Percentiles rank a stretch among this genome's conserved stretches.
Conservation (phyloP, 2,329 filamentous ascomycete genomes). For the Elsinoe fawcettii region DNA sequence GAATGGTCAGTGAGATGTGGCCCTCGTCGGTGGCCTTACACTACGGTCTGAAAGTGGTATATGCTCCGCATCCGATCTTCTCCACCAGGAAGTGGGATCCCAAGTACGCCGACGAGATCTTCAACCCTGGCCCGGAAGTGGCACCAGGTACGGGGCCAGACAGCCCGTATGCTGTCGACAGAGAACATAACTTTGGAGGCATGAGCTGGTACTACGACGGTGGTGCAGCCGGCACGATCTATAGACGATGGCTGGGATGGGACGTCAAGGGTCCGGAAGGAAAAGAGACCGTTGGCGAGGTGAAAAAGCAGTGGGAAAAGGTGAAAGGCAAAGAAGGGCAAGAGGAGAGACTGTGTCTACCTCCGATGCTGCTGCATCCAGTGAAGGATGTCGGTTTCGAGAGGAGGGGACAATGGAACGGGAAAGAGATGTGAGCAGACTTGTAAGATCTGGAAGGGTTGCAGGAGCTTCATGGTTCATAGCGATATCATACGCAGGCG, state of each 20-base stretch:
- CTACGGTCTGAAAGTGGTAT: slow-evolving; percentile 70
- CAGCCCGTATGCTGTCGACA: slow-evolving; percentile 43
- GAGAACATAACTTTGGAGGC: slow-evolving; percentile 47
- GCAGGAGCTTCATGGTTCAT: background rate
- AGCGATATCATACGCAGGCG: background rate
- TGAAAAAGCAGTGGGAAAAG: slow-evolving; percentile 8
- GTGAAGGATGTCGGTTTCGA: slow-evolving; percentile 38
- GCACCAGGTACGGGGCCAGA: slow-evolving; percentile 41
- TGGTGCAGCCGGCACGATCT: slow-evolving; percentile 46
- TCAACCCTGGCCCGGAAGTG: slow-evolving; percentile 48
- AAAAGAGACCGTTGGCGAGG: slow-evolving; percentile 31
- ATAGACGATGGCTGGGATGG: slow-evolving; percentile 49
- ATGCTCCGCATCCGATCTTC: slow-evolving; percentile 51
- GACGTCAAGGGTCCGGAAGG: slow-evolving; percentile 42
- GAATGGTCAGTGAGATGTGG: slow-evolving; percentile 76
- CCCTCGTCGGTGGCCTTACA: slow-evolving; percentile 63
- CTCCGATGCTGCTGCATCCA: slow-evolving; percentile 41
- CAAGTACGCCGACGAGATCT: slow-evolving; percentile 46
- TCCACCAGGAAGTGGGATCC: slow-evolving; percentile 50
- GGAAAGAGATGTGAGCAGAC: background rate
- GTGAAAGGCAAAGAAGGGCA: slow-evolving; percentile 18
- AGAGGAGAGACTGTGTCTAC: slow-evolving; percentile 44
- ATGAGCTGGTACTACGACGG: slow-evolving; percentile 49
- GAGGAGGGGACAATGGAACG: background rate
- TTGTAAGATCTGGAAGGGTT: background rate